Base-by-base conservation (phyloP, 192 early-diverging fungal genomes). In the Phycomyces blakesleeanus region DNA sequence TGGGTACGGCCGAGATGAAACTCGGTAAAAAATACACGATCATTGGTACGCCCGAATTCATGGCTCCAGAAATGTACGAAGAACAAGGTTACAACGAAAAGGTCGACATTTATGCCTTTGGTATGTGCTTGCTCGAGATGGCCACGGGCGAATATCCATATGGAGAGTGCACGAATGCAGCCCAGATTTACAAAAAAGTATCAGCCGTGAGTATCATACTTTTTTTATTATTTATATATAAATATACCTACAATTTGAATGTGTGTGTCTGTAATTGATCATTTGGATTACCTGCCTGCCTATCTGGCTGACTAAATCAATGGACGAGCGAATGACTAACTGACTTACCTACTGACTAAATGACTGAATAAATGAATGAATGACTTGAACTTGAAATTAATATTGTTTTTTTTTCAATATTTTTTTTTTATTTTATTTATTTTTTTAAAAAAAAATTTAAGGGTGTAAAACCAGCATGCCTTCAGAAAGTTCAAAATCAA, bases 11-110 rank as follows among this genome's bases (percentile, higher is more conserved):
- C 21, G 89, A 90, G 64, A 90, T 93, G 90, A 93, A 91, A 62
- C 68, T 86, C 51, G 89, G 89, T 57, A 91, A 92, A 61, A 88
- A 91, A 63, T 92, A 90, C 60, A 92, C 89, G 2, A 82, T 92
- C 25, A 89, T 93, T 61, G 91, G 91, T 10, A 73, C 71, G 0
- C 90, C 89, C 29, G 89, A 94, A 71, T 94, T 93, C 71, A 94
- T 94, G 91, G 92, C 92, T 0, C 92, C 92, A 3, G 92, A 94
- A 58, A 81, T 94, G 70, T 94, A 94, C 59, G 91, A 94, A 60
- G 92, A 94, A 65, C 79, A 86, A 21, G 74, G 74, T 12, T 94
- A 94, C 72, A 85, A 85, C 59, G 92, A 94, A 76, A 89, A 87
- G 64, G 92, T 93, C 29, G 92, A 94, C 52, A 89, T 93, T 55